phyloP scores from a whole-genome alignment of 73 alveolate genomes.

The Urostyla sp. region DNA sequence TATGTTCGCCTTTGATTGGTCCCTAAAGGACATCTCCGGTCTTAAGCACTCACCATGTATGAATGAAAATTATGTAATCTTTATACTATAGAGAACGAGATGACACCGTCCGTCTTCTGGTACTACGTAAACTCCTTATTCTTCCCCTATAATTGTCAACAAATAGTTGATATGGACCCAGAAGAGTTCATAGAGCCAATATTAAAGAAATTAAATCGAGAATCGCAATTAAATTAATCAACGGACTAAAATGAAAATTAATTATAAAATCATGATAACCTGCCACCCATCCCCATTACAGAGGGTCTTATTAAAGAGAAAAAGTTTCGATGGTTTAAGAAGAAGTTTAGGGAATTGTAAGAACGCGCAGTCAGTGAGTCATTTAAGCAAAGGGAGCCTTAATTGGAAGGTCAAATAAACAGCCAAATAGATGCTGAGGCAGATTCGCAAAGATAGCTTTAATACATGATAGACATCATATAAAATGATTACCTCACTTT shows the following conservation, averaged over 20 bases:
- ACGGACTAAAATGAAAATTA: neutral
- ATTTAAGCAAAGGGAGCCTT: neutral
- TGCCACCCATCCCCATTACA: neutral
- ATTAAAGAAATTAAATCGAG: neutral
- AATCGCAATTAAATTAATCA: neutral
- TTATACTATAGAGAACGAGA: slow-evolving; percentile 20
- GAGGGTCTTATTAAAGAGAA: slow-evolving; percentile 25
- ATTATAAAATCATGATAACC: neutral
- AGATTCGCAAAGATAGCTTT: neutral
- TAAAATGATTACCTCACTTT: neutral
- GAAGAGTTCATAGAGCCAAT: slow-evolving; percentile 10
- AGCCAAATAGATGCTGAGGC: neutral
- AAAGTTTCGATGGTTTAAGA: slow-evolving; percentile 13
- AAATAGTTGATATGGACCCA: slow-evolving; percentile 4
- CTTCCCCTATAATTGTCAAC: slow-evolving; percentile 51
- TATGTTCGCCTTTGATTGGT: slow-evolving; percentile 68
- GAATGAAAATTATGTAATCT: neutral
- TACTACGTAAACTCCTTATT: slow-evolving; percentile 51
- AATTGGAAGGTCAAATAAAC: neutral
- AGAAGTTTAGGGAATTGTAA: slow-evolving; percentile 8
- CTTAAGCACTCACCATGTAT: slow-evolving; percentile 41
- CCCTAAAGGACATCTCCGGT: slow-evolving; percentile 52
- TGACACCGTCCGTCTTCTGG: slow-evolving; percentile 63
- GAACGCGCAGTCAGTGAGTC: neutral
- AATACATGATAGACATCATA: neutral